A percentile compares a stretch with the other conserved stretches of the same genome.
Conservation (phyloP, 192 early-diverging fungal species). For the Dissophora ornata region DNA sequence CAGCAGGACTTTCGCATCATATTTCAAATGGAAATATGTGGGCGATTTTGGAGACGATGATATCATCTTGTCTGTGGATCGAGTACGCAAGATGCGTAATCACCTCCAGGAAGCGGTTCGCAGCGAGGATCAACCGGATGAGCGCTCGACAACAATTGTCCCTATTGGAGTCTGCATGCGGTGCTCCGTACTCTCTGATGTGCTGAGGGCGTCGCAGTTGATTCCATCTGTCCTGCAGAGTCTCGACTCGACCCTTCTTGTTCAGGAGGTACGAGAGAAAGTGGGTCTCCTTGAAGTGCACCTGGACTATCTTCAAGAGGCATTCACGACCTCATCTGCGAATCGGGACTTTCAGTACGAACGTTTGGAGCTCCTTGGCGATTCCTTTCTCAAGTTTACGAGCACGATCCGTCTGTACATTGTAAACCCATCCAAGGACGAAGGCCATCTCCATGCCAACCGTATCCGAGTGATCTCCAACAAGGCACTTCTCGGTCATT, state of each 20-base stretch:
- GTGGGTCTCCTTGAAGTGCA: slow-evolving; percentile 52
- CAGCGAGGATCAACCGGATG: slow-evolving; percentile 27
- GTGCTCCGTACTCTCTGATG: slow-evolving; percentile 53
- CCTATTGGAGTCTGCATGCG: slow-evolving; percentile 37
- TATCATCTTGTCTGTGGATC: slow-evolving; percentile 55
- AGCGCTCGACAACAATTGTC: slow-evolving; percentile 34
- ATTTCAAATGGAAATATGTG: slow-evolving; percentile 50
- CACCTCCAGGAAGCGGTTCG: slow-evolving; percentile 51
- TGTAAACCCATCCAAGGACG: slow-evolving; percentile 75
- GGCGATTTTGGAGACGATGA: slow-evolving; percentile 16
- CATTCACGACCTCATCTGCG: slow-evolving; percentile 80
- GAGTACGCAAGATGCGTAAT: slow-evolving; percentile 58
- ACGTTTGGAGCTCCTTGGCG: slow-evolving; percentile 89
- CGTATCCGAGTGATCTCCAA: slow-evolving; percentile 85
- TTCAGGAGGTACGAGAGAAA: slow-evolving; percentile 52
- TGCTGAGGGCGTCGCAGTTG: slow-evolving; percentile 58
- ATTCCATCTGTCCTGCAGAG: slow-evolving; percentile 73
- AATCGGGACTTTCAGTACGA: slow-evolving; percentile 82
- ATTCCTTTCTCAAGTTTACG: slow-evolving; percentile 87
- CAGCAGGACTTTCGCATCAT: slow-evolving; percentile 53
- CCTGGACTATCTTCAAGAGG: slow-evolving; percentile 65
- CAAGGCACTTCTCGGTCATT: slow-evolving; percentile 68
- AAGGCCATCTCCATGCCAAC: slow-evolving; percentile 81
- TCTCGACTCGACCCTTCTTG: slow-evolving; percentile 68
- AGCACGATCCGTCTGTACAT: slow-evolving; percentile 81